Conservation (phyloP, 1,139 yeast genomes). For the Schwanniomyces etchellsii region DNA sequence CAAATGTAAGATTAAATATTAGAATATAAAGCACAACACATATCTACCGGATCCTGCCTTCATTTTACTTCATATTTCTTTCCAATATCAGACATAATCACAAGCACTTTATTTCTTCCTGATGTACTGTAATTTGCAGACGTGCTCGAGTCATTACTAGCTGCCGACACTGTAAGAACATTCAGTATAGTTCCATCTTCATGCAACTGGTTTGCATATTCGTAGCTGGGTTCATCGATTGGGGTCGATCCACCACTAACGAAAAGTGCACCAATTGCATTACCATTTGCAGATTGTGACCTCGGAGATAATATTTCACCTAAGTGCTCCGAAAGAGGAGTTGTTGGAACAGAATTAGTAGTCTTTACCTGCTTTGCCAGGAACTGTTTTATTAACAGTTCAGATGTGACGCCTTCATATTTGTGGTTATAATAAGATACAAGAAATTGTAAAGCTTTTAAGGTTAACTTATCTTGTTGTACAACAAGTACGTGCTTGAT, state of each 20-base stretch:
- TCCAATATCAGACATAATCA: conserved; percentile 28
- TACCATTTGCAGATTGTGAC: conserved; percentile 1
- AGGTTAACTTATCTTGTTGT: conserved; percentile 49
- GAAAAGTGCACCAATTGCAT: conserved; percentile 33
- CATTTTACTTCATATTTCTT: too few species aligned
- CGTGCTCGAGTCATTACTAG: conserved; percentile 33
- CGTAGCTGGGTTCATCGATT: conserved; percentile 65
- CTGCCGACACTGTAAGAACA: conserved; percentile 60
- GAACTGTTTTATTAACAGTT: conserved; percentile 18
- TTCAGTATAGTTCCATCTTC: conserved; percentile 28
- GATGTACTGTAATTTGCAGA: conserved; percentile 65
- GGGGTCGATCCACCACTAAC: conserved; percentile 69
- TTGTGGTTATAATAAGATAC: conserved; percentile 25
- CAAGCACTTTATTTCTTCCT: conserved; percentile 74
- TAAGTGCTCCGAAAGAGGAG: conserved; percentile 8
- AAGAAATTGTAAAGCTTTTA: conserved; percentile 49
- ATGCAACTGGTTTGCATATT: conserved; percentile 45
- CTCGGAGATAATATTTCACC: conserved; percentile 4
- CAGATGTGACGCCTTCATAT: conserved; percentile 11
- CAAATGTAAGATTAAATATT: conserved; percentile 19
- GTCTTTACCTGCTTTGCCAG: conserved; percentile 13
- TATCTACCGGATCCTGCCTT: too few species aligned
- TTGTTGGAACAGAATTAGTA: conserved; percentile 9
- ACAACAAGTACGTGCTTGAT: conserved; percentile 66
- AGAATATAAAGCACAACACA: too few species aligned